Evolutionary conservation across 176 grass and related monocot genomes (phyloP), one percentile per base, ranked within the genome.

Genomic region (Melocanna baccifera): DNA sequence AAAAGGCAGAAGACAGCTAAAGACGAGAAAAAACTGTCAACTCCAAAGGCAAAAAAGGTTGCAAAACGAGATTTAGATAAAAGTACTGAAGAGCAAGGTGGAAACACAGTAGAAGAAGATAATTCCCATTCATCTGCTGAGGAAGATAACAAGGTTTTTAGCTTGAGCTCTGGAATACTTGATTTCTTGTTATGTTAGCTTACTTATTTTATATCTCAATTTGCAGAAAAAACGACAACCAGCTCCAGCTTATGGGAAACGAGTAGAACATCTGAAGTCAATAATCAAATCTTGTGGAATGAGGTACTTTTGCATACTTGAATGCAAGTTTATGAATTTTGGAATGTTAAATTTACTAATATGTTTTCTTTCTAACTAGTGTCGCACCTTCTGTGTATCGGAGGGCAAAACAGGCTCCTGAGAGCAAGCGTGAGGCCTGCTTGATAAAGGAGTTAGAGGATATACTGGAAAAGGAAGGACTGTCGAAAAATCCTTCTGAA

Each of bases 221-320:
- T 67, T 88, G 66, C 86, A 96, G 93, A 99, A 78, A 81, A 98
- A 90, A 84, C 83, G 36, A 81, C 93, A 92, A 80, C 71, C 58
- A 67, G 51, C 86, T 67, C 88, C 91, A 83, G 78, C 79, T 50
- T 89, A 96, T 70, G 93, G 96, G 51, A 99, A 92, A 88, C 84
- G 80, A 51, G 91, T 94, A 67, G 96, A 96, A 76, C 87, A 67
- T 64, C 86, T 99, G 23, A 99, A 96, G 71, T 96, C 91, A n/a
- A 89, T 96, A 81, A 94, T 99, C 70, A 99, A 99, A 85, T 96
- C 93, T 50, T 99, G 96, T 85, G 96, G 96, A 80, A 88, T 92
- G 77, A 83, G 86, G 96, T 98, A 88, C 71, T 87, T 72, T 53
- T 45, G 11, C 56, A 77, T 86, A 45, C 73, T 87, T 59, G 67